These are phyloP conservation scores for Carex pumila DNA, from an alignment of 176 grass and related monocot genomes.

Conservation along the genomic window DNA sequence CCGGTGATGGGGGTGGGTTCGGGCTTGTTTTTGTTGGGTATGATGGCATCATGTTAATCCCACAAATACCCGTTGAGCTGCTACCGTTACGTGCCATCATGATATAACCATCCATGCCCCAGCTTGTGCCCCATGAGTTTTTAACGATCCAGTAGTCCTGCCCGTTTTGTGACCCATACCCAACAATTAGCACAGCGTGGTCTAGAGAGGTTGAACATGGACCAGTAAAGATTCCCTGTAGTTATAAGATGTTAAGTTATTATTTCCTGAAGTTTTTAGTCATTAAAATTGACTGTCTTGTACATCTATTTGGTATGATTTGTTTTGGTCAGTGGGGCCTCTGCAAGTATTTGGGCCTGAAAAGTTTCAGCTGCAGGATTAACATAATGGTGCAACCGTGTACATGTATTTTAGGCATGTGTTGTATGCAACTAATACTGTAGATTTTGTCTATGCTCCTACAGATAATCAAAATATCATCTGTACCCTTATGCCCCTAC, in stretches of 20 bases:
- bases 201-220: constrained; percentile 88
- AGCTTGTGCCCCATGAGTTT: constrained; percentile 85
- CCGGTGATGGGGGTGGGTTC: constrained; percentile 76
- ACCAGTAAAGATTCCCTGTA: constrained; percentile 87
- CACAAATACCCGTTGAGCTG: constrained; percentile 53
- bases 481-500: background rate
- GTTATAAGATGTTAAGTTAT: constrained; percentile 13
- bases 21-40: constrained; percentile 73
- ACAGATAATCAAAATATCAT: background rate
- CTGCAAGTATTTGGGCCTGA: background rate
- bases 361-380: background rate
- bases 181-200: constrained; percentile 89
- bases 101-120: constrained; percentile 94
- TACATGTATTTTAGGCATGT: too few species aligned
- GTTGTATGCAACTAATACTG: too few species aligned
- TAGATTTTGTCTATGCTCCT: too few species aligned
- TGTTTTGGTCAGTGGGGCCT: background rate
- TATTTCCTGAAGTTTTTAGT: background rate
- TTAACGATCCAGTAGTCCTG: constrained; percentile 97
- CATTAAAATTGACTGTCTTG: background rate
- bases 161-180: constrained; percentile 73
- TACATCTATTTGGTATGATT: background rate
- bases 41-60: constrained; percentile 85
- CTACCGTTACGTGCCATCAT: constrained; percentile 57
- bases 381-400: too few species aligned